Conservation (phyloP, 805 yeast species). For the Pichia membranifaciens region DNA sequence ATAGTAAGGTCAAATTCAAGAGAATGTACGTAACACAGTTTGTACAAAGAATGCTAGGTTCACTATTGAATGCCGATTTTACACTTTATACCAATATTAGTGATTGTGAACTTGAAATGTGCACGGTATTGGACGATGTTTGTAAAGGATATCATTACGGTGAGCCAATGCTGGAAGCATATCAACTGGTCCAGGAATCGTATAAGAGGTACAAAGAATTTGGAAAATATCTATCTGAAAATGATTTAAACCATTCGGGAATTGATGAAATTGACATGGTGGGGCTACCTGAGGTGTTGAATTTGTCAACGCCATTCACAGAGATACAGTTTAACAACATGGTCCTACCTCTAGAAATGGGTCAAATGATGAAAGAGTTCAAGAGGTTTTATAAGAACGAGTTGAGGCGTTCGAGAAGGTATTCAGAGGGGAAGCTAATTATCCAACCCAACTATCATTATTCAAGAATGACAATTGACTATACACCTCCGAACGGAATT, state of each 20-base stretch:
- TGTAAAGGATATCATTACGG: background rate
- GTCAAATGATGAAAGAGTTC: background rate
- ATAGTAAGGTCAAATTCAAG: background rate
- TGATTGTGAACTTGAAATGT: constrained; percentile 8
- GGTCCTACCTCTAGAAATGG: background rate
- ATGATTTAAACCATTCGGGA: background rate
- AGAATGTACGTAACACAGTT: background rate
- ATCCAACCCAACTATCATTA: background rate
- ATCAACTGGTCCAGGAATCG: background rate
- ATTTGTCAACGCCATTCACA: background rate
- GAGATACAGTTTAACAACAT: background rate
- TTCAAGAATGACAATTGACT: background rate
- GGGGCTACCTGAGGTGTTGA: background rate
- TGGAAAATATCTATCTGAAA: background rate
- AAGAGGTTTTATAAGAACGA: background rate
- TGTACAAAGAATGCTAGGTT: constrained; percentile 3
- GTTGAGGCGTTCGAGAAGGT: background rate
- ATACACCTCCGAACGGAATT: background rate
- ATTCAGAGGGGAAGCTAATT: background rate
- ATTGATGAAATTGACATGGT: background rate
- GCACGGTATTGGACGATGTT: background rate
- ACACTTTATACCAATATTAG: constrained; percentile 4
- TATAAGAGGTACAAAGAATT: background rate
- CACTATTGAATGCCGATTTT: background rate
- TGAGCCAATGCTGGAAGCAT: background rate